Conservation (phyloP, 768 basidiomycete genomes). For the Ramaria sp. region DNA sequence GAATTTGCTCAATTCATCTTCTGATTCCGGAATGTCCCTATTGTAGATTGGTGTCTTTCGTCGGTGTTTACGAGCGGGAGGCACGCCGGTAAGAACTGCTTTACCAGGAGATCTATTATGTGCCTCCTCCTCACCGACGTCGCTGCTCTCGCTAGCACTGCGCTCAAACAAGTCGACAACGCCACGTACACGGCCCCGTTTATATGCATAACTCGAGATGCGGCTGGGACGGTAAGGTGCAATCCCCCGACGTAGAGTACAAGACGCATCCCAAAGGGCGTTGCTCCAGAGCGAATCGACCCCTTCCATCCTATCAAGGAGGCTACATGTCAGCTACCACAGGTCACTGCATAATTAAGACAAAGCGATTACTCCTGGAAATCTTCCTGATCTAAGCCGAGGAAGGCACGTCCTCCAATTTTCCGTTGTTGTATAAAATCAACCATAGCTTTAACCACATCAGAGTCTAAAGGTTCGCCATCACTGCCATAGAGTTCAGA, state of each 20-base stretch:
- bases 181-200: slow-evolving; percentile 3
- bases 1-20: not conserved
- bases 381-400: slow-evolving; percentile 6
- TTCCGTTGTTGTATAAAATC: slow-evolving; percentile 6
- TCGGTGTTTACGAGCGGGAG: not conserved
- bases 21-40: not conserved
- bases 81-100: not conserved
- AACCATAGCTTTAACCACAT: not conserved
- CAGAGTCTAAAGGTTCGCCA: slow-evolving; percentile 1
- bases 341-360: not conserved
- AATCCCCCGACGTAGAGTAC: not conserved
- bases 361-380: slow-evolving; percentile 6
- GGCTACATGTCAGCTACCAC: not conserved
- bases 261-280: slow-evolving; percentile 5
- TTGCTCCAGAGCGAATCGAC: not conserved
- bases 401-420: slow-evolving; percentile 5
- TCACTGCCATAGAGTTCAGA: not conserved
- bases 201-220: not conserved
- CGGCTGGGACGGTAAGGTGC: slow-evolving; percentile 5
- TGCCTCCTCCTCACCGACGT: slow-evolving; percentile 1
- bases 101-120: not conserved
- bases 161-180: slow-evolving; percentile 4
- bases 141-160: slow-evolving; percentile 4
- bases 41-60: not conserved
- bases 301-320: slow-evolving; percentile 1